Percentiles rank a stretch among this genome's conserved stretches.
Conservation (phyloP, 352 stramenopile species). For the Phytophthora kernoviae region DNA sequence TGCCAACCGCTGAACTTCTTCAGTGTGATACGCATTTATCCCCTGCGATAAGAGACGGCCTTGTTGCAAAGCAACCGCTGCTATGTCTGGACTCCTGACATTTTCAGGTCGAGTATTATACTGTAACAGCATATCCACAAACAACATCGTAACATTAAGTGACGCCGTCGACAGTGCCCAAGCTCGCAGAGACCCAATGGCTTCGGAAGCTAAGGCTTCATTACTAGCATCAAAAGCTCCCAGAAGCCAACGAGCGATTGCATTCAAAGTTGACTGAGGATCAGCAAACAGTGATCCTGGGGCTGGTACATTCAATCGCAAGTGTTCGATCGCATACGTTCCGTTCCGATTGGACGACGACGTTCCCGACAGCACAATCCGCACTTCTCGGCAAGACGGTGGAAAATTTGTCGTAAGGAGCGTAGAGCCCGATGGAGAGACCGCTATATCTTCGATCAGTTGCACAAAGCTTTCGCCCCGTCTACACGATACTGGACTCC, state of each 20-base stretch:
- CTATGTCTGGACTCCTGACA: constrained; percentile 15
- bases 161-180: constrained; percentile 85
- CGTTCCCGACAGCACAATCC: constrained; percentile 70
- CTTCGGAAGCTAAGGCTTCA: constrained; percentile 66
- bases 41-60: constrained; percentile 42
- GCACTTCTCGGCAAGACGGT: constrained; percentile 44
- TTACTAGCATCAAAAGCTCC: constrained; percentile 47
- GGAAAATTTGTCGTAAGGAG: constrained; percentile 54
- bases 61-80: constrained; percentile 54
- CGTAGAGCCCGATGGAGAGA: constrained; percentile 26
- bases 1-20: constrained; percentile 42
- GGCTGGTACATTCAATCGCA: constrained; percentile 66
- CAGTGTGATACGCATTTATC: constrained; percentile 51
- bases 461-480: constrained; percentile 44
- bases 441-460: constrained; percentile 36
- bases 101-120: constrained; percentile 13
- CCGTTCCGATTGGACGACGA: constrained; percentile 67
- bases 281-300: constrained; percentile 66
- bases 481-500: constrained; percentile 56
- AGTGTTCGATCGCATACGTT: constrained; percentile 69
- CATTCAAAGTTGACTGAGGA: constrained; percentile 55
- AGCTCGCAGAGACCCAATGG: constrained; percentile 57
- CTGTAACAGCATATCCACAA: constrained; percentile 68
- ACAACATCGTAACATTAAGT: constrained; percentile 71
- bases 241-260: constrained; percentile 71